Evolutionary conservation across 176 grass and related monocot genomes (phyloP).

Genomic region (Triticum dicoccoides): DNA sequence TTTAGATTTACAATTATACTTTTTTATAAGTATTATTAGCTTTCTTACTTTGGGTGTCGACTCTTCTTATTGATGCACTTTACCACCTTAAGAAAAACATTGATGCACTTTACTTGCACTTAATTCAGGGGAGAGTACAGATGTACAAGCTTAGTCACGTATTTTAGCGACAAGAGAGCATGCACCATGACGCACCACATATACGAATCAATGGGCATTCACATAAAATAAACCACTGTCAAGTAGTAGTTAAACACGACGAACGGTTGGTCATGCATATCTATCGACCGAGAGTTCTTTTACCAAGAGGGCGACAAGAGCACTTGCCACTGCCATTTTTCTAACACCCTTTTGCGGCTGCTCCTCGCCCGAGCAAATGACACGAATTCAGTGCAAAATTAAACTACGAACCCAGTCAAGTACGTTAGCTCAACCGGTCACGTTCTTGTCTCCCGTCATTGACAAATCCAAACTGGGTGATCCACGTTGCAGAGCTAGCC

Average conservation of each 20-base stretch:
- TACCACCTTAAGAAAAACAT: neutral
- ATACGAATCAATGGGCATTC: neutral
- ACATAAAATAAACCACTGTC: neutral
- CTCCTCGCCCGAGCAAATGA: neutral
- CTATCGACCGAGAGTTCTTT: neutral
- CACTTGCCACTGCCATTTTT: neutral
- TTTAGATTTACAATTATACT: too few species aligned
- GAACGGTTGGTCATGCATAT: neutral
- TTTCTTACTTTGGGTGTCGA: too few species aligned
- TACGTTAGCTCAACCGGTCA: neutral
- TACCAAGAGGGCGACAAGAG: neutral
- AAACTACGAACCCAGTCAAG: neutral
- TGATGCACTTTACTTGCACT: neutral
- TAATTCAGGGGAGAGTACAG: neutral
- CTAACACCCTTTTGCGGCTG: neutral
- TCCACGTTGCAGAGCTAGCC: neutral
- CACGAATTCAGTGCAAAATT: neutral
- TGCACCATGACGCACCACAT: neutral
- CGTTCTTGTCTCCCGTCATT: slow-evolving; percentile 32
- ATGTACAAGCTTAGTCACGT: neutral
- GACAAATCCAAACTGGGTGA: neutral
- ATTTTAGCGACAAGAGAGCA: neutral
- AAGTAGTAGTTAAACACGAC: neutral
- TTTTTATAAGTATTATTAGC: too few species aligned
- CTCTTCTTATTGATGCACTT: neutral